A percentile compares a stretch with the other conserved stretches of the same genome.
These are phyloP conservation scores for Lepidium didymum DNA, from an alignment of 345 rosid genomes.

Conservation along the genomic window DNA sequence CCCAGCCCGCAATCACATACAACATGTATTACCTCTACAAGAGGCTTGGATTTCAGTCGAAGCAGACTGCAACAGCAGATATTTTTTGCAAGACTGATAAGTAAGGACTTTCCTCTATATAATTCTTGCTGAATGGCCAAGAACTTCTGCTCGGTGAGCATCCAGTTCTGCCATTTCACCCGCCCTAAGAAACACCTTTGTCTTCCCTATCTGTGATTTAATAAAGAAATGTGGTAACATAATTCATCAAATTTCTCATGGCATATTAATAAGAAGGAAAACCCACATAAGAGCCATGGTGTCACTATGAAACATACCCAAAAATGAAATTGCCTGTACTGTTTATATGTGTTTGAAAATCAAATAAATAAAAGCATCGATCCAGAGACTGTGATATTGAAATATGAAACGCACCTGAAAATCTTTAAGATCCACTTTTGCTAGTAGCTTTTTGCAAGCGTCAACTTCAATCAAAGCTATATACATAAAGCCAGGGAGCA, in stretches of 20 bases:
- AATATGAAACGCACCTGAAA: conserved; percentile 52
- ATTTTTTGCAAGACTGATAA: conserved; percentile 49
- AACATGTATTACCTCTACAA: conserved; percentile 59
- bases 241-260: neutral
- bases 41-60: conserved; percentile 62
- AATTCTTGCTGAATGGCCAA: conserved; percentile 71
- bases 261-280: conserved; percentile 1
- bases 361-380: neutral
- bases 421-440: conserved; percentile 66
- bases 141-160: conserved; percentile 61
- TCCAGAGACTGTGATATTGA: neutral
- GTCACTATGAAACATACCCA: conserved; percentile 2
- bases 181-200: conserved; percentile 91
- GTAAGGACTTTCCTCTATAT: conserved; percentile 73
- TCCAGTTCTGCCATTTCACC: conserved; percentile 99
- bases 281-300: conserved; percentile 9
- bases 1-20: neutral
- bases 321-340: neutral
- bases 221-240: neutral
- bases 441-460: conserved; percentile 76
- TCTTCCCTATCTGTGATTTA: conserved; percentile 67
- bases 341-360: neutral
- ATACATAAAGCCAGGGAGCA: conserved; percentile 5
- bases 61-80: conserved; percentile 43
- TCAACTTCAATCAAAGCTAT: conserved; percentile 60